phyloP scores from a whole-genome alignment of 2,329 filamentous ascomycete genomes.

The Ophiostoma sp. region DNA sequence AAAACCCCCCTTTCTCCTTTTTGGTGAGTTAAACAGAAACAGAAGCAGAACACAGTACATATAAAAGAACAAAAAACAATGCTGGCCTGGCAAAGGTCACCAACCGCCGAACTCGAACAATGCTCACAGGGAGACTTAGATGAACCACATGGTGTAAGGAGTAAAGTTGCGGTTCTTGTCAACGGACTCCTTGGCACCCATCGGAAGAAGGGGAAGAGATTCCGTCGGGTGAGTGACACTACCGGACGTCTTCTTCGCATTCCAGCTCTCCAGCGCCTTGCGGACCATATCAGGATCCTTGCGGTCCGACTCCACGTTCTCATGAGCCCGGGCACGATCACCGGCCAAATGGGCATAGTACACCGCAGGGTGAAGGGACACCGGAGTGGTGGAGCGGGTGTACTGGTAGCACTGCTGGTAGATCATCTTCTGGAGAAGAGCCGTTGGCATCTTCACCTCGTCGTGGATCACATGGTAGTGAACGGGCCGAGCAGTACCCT shows the following conservation, averaged over 20 bases:
- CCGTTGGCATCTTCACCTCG: conserved; percentile 66
- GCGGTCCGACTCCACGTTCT: conserved; percentile 51
- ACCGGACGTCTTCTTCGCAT: conserved; percentile 43
- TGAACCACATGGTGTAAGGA: conserved; percentile 47
- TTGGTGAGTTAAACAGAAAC: not conserved
- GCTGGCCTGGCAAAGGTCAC: not conserved
- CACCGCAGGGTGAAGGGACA: conserved; percentile 83
- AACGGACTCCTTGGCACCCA: conserved; percentile 31
- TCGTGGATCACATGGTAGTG: conserved; percentile 90
- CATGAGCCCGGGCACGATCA: conserved; percentile 74
- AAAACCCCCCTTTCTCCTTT: not conserved
- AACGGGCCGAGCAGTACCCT: conserved; percentile 89
- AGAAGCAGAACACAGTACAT: not conserved
- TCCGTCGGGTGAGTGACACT: conserved; percentile 29
- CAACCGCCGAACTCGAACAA: not conserved
- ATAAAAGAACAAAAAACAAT: not conserved
- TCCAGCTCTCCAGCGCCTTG: conserved; percentile 42
- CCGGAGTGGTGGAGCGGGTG: conserved; percentile 84
- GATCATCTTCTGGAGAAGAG: conserved; percentile 80
- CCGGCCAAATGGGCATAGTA: conserved; percentile 96
- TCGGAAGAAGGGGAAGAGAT: conserved; percentile 36
- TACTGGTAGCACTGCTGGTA: conserved; percentile 97
- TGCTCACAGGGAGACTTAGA: conserved; percentile 35
- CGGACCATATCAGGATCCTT: conserved; percentile 48
- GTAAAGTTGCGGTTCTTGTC: conserved; percentile 35